Base-by-base conservation (phyloP, 441 rosid genomes). In the Adansonia gregorii region DNA sequence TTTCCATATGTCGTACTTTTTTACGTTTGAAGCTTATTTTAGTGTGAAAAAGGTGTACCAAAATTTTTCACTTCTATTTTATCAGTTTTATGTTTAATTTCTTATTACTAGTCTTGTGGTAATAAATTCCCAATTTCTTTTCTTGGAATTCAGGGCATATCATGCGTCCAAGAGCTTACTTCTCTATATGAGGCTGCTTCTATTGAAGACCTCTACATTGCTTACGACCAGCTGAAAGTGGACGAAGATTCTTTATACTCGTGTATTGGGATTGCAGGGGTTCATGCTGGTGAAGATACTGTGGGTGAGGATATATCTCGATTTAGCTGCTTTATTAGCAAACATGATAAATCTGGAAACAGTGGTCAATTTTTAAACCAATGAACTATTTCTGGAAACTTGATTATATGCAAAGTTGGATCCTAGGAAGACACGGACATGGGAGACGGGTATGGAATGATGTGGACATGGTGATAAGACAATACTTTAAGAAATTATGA, bases 181-280 rank as follows among this genome's bases (percentile, higher is more conserved):
- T 87, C 87, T 52, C 87, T 97, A 1, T 94, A 97, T 61, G 98
- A 97, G 84, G 92, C 92, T 78, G 93, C 98, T 78, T 88, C 95
- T 60, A 87, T 93, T 4, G 98, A 94, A 83, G 99, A 94, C 88
- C 78, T 97, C 78, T 91, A 93, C 83, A 65, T 92, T 19, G 99
- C 99, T 20, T 94, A 94, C 63, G 91, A 92, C 71, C 98, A 97
- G 75, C 83, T 97, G 81, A 97, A 84, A 81, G 87, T 97, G 45
- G 98, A 91, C 68, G 98, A 97, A 39, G 87, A 89, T 83, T 92
- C 90, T 52, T 77, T 94, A 78, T 93, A 94, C 83, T 93, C 98
- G 17, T 97, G 99, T 83, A 85, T 93, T 61, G 99, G 99, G 70
- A 81, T 97, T 74, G 98, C 99, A 19, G 98, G 99, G 22, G 86